Evolutionary conservation across 495 filamentous ascomycete genomes (phyloP), one percentile per base, ranked within the genome.

Genomic region (Hypoxylon lienhwacheense): DNA sequence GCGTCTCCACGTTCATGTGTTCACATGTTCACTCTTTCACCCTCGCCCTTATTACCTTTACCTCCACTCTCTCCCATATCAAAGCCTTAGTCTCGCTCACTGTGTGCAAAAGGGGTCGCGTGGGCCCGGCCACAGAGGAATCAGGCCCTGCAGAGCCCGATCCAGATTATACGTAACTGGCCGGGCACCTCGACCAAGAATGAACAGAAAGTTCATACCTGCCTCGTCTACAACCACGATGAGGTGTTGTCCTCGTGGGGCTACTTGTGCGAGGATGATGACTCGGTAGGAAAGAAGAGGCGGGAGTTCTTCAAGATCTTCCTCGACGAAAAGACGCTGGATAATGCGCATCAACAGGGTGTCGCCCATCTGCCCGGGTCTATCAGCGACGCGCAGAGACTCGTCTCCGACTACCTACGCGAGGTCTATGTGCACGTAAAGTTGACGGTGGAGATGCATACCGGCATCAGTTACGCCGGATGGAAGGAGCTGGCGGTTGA

Each of bases 251-350:
- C 77, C 0, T 76, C 73, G 3, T 86, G 83, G 83, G 83, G 83
- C 0, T 85, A 80, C 49, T 54, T 76, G 10, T 81, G 78, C 44
- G 78, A 80, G 40, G 66, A 72, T 25, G 78, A 77, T 22, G 65
- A 71, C 3, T 56, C 71, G 7, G 49, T 63, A 16, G 66, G 40
- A 22, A 71, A 67, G 49, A 42, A 32, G 22, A 63, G 63, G 29
- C 44, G 72, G 29, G 79, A 81, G 47, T 84, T 79, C 68, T 85
- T 86, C 75, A 86, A 86, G 61, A 77, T 82, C 29, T 80, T 76
- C 50, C 71, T 86, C 14, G 80, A 83, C 24, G 66, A 55, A 25
- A 57, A 64, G 14, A 66, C 67, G 7, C 42, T 71, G 2, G 52
- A 50, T 5, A 46, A 72, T 19, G 64, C 70, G 11, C 72, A 71